Evolutionary conservation across 2,329 filamentous ascomycete genomes (phyloP).

Genomic region (Fusarium bactridioides): DNA sequence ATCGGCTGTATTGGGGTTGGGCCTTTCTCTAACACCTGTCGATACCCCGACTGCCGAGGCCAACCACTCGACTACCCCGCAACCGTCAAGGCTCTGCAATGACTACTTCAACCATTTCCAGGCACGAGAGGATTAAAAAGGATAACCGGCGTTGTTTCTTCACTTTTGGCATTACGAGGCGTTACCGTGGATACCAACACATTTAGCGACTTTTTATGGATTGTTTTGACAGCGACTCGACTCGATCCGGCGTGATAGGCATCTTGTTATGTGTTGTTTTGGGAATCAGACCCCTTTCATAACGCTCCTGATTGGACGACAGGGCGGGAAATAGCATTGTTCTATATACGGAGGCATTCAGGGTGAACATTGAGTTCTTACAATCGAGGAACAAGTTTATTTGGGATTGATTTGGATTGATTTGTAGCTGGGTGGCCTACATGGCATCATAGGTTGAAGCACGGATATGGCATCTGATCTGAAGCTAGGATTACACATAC

Average conservation of each 20-base stretch:
- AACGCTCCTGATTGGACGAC: slow-evolving; percentile 1
- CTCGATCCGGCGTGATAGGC: slow-evolving; percentile 33
- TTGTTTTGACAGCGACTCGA: slow-evolving; percentile 28
- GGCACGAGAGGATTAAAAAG: slow-evolving; percentile 25
- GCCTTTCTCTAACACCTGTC: slow-evolving; percentile 39
- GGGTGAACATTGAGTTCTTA: slow-evolving; percentile 3
- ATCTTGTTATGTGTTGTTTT: slow-evolving; percentile 24
- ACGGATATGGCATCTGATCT: slow-evolving; percentile 18
- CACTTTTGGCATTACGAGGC: slow-evolving; percentile 28
- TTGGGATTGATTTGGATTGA: slow-evolving; percentile 9
- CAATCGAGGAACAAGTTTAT: slow-evolving; percentile 8
- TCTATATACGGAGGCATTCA: slow-evolving; percentile 17
- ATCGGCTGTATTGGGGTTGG: slow-evolving; percentile 35
- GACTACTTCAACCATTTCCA: slow-evolving; percentile 40
- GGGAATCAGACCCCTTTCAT: slow-evolving; percentile 18
- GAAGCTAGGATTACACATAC: slow-evolving; percentile 41
- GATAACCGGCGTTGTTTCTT: slow-evolving; percentile 32
- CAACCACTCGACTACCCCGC: slow-evolving; percentile 26
- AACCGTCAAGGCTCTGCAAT: slow-evolving; percentile 25
- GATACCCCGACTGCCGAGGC: slow-evolving; percentile 35
- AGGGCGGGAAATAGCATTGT: slow-evolving; percentile 18
- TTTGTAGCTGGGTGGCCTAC: slow-evolving; percentile 1
- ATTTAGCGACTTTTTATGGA: slow-evolving; percentile 32
- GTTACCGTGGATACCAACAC: slow-evolving; percentile 34
- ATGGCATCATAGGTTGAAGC: slow-evolving; percentile 1